These are phyloP conservation scores for Apiospora aurea DNA, from an alignment of 2,329 filamentous ascomycete genomes.

Conservation along the genomic window DNA sequence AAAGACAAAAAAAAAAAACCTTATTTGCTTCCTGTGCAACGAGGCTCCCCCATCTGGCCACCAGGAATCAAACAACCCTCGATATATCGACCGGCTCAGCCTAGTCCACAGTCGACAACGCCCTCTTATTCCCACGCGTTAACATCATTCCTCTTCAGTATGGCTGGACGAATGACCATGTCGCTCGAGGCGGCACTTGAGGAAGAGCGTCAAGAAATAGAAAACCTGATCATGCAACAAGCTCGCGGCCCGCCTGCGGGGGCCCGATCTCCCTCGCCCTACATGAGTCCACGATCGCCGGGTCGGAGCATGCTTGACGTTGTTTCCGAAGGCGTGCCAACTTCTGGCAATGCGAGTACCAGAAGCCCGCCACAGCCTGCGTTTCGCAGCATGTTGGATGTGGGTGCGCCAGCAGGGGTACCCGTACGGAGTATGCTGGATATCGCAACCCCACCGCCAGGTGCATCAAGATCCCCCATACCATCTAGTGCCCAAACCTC, in stretches of 20 bases:
- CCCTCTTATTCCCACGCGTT: not conserved
- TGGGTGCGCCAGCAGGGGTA: conserved; percentile 52
- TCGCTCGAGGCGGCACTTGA: conserved; percentile 45
- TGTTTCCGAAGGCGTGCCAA: conserved; percentile 49
- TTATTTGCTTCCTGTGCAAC: not conserved
- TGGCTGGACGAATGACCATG: conserved; percentile 40
- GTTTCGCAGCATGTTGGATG: conserved; percentile 71
- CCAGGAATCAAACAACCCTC: not conserved
- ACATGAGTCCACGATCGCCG: conserved; percentile 66
- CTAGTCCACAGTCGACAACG: not conserved
- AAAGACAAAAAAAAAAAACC: conserved; percentile 8
- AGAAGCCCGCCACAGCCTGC: conserved; percentile 56
- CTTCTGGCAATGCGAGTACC: conserved; percentile 34
- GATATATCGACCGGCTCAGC: conserved; percentile 7
- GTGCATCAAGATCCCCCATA: conserved; percentile 31
- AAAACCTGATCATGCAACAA: conserved; percentile 41
- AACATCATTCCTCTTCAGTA: conserved; percentile 30
- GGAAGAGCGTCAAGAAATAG: conserved; percentile 43
- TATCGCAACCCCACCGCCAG: conserved; percentile 46
- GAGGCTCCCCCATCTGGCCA: not conserved
- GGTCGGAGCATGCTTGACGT: conserved; percentile 74
- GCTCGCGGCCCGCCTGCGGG: conserved; percentile 34
- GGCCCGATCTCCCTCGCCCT: conserved; percentile 60
- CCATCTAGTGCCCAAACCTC: conserved; percentile 55
- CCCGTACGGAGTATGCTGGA: conserved; percentile 62